Conservation (phyloP, 2,329 filamentous ascomycete genomes). For the Fusarium heterosporum region DNA sequence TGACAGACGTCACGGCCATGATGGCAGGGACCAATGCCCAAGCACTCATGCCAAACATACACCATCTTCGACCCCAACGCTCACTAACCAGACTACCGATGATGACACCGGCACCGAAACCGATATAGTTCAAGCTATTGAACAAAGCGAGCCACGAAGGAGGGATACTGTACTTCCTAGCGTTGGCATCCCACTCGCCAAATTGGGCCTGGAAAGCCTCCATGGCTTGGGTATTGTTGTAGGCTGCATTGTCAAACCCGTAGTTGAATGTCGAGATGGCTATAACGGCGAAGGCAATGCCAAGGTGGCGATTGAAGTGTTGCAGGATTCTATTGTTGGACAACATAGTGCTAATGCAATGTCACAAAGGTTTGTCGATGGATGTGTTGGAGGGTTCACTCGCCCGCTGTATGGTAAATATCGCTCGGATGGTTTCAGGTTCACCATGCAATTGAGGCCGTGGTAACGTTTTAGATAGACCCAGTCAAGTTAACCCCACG, state of each 20-base stretch:
- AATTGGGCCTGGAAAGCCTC: constrained; percentile 51
- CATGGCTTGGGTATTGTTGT: constrained; percentile 54
- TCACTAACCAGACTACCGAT: constrained; percentile 41
- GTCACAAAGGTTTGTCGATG: too few species aligned
- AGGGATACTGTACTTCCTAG: constrained; percentile 44
- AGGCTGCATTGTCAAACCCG: constrained; percentile 56
- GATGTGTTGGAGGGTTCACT: neutral
- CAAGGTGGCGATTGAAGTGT: constrained; percentile 34
- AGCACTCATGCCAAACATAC: constrained; percentile 52
- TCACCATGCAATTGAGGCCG: neutral
- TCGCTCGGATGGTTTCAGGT: neutral
- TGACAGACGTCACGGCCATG: constrained; percentile 33
- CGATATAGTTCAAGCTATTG: constrained; percentile 53
- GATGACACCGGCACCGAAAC: constrained; percentile 49
- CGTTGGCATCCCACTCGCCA: constrained; percentile 45
- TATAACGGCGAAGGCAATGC: constrained; percentile 41
- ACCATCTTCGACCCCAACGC: constrained; percentile 45
- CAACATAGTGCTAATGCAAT: neutral
- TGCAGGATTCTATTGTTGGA: constrained; percentile 27
- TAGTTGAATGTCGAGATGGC: constrained; percentile 55
- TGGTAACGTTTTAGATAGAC: constrained; percentile 8
- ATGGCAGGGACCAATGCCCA: constrained; percentile 48
- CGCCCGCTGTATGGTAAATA: too few species aligned
- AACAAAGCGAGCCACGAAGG: constrained; percentile 52
- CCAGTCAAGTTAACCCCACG: neutral